phyloP scores from a whole-genome alignment of 495 filamentous ascomycete species.

The Beverwykella pulmonaria region DNA sequence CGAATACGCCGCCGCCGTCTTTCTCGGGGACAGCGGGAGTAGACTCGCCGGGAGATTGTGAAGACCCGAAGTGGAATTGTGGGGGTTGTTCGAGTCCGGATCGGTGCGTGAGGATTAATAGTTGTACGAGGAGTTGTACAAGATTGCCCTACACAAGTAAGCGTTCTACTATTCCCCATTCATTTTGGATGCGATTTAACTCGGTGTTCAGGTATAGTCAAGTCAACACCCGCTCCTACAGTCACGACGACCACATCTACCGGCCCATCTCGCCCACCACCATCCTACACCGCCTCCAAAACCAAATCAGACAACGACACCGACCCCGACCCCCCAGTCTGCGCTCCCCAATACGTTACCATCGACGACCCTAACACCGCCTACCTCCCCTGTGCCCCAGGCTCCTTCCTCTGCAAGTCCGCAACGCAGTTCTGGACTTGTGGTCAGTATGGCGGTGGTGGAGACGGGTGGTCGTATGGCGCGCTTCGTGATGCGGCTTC shows the following conservation, averaged over 20 bases:
- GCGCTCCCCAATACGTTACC: slow-evolving; percentile 23
- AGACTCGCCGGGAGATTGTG: background rate
- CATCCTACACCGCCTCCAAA: slow-evolving; percentile 7
- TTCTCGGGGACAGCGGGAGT: background rate
- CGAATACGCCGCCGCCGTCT: background rate
- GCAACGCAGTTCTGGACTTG: slow-evolving; percentile 40
- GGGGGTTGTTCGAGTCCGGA: slow-evolving; percentile 11
- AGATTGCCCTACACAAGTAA: background rate
- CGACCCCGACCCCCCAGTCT: background rate
- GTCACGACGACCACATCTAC: background rate
- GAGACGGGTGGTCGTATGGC: slow-evolving; percentile 33
- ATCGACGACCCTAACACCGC: slow-evolving; percentile 14
- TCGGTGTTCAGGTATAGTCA: too few species aligned
- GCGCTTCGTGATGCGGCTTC: slow-evolving; percentile 33
- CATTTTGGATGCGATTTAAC: too few species aligned
- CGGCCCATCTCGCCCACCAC: background rate
- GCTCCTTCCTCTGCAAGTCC: slow-evolving; percentile 43
- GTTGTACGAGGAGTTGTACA: slow-evolving; percentile 18
- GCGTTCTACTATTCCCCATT: background rate
- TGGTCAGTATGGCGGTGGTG: slow-evolving; percentile 14
- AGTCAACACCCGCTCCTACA: too few species aligned
- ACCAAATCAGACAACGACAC: background rate
- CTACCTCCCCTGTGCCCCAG: slow-evolving; percentile 44
- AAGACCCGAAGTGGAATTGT: slow-evolving; percentile 14
- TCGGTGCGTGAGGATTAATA: slow-evolving; percentile 28